phyloP scores from a whole-genome alignment of 164 flowering plant species.

The Brasenia schreberi region DNA sequence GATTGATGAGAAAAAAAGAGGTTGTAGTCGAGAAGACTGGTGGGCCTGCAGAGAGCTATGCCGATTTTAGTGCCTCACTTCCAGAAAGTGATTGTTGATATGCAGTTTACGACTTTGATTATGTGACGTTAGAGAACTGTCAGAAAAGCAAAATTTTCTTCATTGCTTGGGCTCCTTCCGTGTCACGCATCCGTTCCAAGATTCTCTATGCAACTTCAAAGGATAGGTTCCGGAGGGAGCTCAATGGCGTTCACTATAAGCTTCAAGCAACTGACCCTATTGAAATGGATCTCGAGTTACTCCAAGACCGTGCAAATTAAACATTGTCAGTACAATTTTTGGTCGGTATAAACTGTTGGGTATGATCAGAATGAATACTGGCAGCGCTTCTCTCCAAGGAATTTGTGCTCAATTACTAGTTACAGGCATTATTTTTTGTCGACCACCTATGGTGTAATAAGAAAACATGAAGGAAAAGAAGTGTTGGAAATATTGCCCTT shows the following conservation, averaged over 20 bases:
- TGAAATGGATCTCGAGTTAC: slow-evolving; percentile 71
- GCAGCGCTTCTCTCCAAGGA: not conserved
- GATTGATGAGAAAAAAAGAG: slow-evolving; percentile 75
- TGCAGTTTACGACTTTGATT: slow-evolving; percentile 77
- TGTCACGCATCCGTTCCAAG: slow-evolving; percentile 56
- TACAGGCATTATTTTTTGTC: not conserved
- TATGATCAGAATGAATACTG: not conserved
- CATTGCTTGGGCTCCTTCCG: slow-evolving; percentile 76
- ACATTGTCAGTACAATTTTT: not conserved
- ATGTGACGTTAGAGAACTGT: slow-evolving; percentile 74
- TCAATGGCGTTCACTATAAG: slow-evolving; percentile 65
- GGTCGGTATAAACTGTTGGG: not conserved
- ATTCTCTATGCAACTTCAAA: slow-evolving; percentile 82
- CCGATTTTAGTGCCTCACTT: slow-evolving; percentile 53
- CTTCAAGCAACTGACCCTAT: slow-evolving; percentile 83
- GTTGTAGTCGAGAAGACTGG: slow-evolving; percentile 80
- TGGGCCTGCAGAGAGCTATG: slow-evolving; percentile 62
- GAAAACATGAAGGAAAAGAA: too few species aligned
- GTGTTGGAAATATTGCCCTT: too few species aligned
- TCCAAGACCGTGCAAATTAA: slow-evolving; percentile 46
- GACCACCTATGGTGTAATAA: not conserved
- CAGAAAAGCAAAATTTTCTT: slow-evolving; percentile 90
- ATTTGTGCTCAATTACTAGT: not conserved
- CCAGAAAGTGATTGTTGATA: slow-evolving; percentile 85
- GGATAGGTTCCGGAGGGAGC: slow-evolving; percentile 52